Conservation (phyloP, 1,284 basidiomycete genomes). For the Boletus hoseneyae region DNA sequence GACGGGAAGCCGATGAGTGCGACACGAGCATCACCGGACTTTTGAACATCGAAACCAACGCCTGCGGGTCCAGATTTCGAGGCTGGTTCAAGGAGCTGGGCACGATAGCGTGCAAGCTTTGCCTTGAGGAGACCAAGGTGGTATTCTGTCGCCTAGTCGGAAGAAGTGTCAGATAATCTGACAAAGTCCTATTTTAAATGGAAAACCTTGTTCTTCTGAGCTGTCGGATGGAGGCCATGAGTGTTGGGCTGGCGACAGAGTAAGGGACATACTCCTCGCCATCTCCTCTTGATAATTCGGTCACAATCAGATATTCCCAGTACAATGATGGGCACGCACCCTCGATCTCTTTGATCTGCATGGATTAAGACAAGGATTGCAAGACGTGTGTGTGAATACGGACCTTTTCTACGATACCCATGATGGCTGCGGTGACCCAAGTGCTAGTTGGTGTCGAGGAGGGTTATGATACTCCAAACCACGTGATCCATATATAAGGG, state of each 20-base stretch:
- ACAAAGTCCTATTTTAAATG: not conserved
- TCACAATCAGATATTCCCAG: slow-evolving; percentile 10
- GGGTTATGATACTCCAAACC: too few relatives aligned
- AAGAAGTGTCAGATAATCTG: slow-evolving; percentile 17
- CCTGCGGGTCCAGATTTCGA: slow-evolving; percentile 80
- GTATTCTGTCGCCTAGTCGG: slow-evolving; percentile 82
- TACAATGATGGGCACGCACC: slow-evolving; percentile 44
- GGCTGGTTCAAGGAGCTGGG: slow-evolving; percentile 84
- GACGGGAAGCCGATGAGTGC: slow-evolving; percentile 94
- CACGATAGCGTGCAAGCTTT: slow-evolving; percentile 88
- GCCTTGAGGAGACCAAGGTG: slow-evolving; percentile 88
- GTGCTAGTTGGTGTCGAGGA: not conserved
- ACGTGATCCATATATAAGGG: not conserved
- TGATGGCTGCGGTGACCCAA: slow-evolving; percentile 36
- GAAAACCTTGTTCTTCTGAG: slow-evolving; percentile 85
- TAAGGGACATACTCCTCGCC: slow-evolving; percentile 59
- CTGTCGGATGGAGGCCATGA: slow-evolving; percentile 37
- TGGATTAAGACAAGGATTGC: not conserved
- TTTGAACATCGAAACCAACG: slow-evolving; percentile 91
- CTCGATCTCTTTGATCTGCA: slow-evolving; percentile 89
- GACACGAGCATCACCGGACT: slow-evolving; percentile 91
- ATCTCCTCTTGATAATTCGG: slow-evolving; percentile 73
- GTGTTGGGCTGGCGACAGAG: slow-evolving; percentile 1
- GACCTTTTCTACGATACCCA: slow-evolving; percentile 92
- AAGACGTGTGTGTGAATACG: slow-evolving; percentile 5